These are phyloP conservation scores for Cryptococcus sp. DNA, from an alignment of 1,284 basidiomycete species.

Conservation along the genomic window DNA sequence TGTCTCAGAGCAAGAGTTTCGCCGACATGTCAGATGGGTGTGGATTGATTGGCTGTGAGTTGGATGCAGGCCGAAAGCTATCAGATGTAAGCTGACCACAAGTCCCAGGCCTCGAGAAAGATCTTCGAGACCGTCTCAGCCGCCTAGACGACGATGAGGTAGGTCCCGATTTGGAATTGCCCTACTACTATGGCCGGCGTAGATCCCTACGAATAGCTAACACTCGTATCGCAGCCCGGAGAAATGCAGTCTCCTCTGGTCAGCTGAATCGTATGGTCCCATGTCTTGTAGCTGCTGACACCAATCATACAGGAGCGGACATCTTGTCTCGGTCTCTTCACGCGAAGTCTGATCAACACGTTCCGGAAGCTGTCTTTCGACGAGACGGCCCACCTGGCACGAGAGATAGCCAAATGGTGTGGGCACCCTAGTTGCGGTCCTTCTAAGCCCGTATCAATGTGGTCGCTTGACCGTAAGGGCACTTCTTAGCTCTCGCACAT, in stretches of 20 bases:
- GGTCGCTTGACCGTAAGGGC: conserved; percentile 16
- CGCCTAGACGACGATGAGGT: conserved; percentile 36
- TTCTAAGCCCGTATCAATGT: conserved; percentile 7
- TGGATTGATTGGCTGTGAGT: conserved; percentile 33
- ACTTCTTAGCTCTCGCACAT: neutral
- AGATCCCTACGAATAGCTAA: too few relatives aligned
- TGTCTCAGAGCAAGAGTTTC: conserved; percentile 23
- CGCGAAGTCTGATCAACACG: conserved; percentile 32
- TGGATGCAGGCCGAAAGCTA: too few relatives aligned
- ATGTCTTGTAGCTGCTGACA: neutral
- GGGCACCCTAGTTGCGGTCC: conserved; percentile 14
- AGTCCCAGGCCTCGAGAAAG: conserved; percentile 29
- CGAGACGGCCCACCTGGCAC: conserved; percentile 34
- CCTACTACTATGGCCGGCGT: too few relatives aligned
- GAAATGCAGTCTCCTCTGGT: conserved; percentile 9
- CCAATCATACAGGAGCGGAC: conserved; percentile 28
- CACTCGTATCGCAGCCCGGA: conserved; percentile 6
- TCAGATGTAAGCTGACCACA: neutral
- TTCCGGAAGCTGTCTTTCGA: conserved; percentile 43
- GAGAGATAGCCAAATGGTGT: conserved; percentile 39
- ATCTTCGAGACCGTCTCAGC: conserved; percentile 32
- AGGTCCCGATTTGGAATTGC: conserved; percentile 1
- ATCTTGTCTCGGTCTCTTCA: conserved; percentile 42
- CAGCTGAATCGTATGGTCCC: neutral
- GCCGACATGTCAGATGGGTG: conserved; percentile 29